These are phyloP conservation scores for Cladochytrium replicatum DNA, from an alignment of 192 early-diverging fungal species.

Conservation along the genomic window DNA sequence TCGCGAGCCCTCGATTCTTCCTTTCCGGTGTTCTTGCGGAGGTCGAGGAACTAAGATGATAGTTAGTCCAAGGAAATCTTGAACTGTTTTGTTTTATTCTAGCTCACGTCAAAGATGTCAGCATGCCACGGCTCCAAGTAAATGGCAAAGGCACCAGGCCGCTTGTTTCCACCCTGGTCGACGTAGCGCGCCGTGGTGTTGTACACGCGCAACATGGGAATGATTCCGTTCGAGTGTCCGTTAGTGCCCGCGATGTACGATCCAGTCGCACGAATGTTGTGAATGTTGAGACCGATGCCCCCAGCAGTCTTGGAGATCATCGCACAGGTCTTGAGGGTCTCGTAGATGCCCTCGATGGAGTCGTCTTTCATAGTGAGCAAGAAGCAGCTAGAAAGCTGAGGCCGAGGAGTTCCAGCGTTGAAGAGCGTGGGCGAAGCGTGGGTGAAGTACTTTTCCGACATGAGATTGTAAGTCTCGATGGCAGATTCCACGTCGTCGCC, in stretches of 20 bases:
- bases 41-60: constrained; percentile 67
- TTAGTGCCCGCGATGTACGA: constrained; percentile 98
- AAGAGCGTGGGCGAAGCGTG: constrained; percentile 96
- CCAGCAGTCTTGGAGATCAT: constrained; percentile 98
- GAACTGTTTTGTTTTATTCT: not conserved
- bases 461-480: constrained; percentile 88
- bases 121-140: constrained; percentile 99
- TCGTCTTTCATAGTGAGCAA: constrained; percentile 93
- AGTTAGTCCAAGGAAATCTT: constrained; percentile 4
- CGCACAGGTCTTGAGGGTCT: constrained; percentile 93
- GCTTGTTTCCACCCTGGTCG: constrained; percentile 99
- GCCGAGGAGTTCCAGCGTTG: constrained; percentile 93
- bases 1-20: constrained; percentile 95
- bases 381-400: constrained; percentile 94
- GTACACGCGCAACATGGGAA: constrained; percentile 96
- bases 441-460: constrained; percentile 92
- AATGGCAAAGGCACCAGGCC: constrained; percentile 94
- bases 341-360: constrained; percentile 96
- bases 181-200: constrained; percentile 98
- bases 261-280: constrained; percentile 89
- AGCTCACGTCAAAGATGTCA: constrained; percentile 68
- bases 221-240: constrained; percentile 89
- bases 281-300: constrained; percentile 94
- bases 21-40: constrained; percentile 97
- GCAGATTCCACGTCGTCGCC: constrained; percentile 82